Evolutionary conservation across 495 filamentous ascomycete species (phyloP), one percentile per base, ranked within the genome.

Genomic region (Aspergillus cavernicola): DNA sequence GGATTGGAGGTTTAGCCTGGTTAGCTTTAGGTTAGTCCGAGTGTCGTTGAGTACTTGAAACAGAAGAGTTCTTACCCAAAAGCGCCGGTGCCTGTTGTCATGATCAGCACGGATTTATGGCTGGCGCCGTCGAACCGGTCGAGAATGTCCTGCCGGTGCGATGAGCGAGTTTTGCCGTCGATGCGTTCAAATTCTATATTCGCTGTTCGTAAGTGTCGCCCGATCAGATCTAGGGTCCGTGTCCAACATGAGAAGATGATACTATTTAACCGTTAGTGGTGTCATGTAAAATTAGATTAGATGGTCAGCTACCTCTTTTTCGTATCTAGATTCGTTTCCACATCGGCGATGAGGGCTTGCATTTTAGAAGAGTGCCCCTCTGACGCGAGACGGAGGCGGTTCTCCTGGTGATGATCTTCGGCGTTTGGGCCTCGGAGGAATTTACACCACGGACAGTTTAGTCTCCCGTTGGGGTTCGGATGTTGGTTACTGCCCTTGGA

Each of bases 221-320:
- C 60, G 6, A 78, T 61, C 19, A 78, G 59, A 50, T 78, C 61
- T 4, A 79, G 57, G 24, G 70, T 71, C 6, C 59, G 64, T 16
- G 70, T 79, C 78, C 79, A 81, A 51, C 60, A 77, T 4, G 78
- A 80, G 55, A 81, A 81, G 8, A 81, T 65, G 54, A 82, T 72
- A 32, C 77, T 81, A 45, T 32, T 4, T 42, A 16, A 10, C n/a
- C 16, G 26, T 46, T 32, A 46, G 28, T 20, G 28, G 16, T 13
- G 16, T 3, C n/a, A 19, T 20, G 6, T 6, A 20, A 12, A 28
- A 4, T 22, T 46, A 11, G n/a, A 18, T 15, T 32, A 33, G 15
- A 18, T 16, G 23, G 24, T 29, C 11, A 20, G 29, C 3, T 61
- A 68, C 72, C 71, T 70, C 47, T 73, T 74, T 6, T 56, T 64